Percentiles rank a stretch among this genome's conserved stretches.
These are phyloP conservation scores for Kwoniella sp. DNA, from an alignment of 768 basidiomycete genomes.

Conservation along the genomic window DNA sequence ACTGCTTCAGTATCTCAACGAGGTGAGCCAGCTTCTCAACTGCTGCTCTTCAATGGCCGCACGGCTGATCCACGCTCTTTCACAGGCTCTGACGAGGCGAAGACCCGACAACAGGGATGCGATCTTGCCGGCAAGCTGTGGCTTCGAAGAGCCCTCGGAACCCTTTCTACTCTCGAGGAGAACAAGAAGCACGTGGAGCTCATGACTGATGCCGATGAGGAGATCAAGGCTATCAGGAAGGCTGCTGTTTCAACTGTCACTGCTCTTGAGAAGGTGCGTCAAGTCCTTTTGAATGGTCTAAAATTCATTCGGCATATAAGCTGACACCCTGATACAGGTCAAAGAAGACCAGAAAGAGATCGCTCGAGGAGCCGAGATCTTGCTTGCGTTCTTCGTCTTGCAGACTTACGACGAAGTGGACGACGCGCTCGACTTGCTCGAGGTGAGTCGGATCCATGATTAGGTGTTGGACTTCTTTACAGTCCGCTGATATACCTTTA, in stretches of 20 bases:
- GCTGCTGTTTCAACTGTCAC: constrained; percentile 57
- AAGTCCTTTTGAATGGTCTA: neutral
- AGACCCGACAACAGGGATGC: constrained; percentile 58
- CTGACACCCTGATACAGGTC: constrained; percentile 21
- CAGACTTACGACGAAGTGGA: constrained; percentile 71
- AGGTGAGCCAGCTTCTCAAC: constrained; percentile 58
- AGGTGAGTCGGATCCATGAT: constrained; percentile 60
- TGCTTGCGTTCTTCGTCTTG: constrained; percentile 71
- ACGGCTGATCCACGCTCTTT: neutral
- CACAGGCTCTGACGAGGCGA: constrained; percentile 16
- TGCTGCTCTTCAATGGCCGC: neutral
- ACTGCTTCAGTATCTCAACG: constrained; percentile 62
- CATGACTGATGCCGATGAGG: constrained; percentile 63
- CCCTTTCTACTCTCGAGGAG: constrained; percentile 60
- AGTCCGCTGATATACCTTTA: neutral
- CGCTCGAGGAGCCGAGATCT: constrained; percentile 69
- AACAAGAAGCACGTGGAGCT: constrained; percentile 70
- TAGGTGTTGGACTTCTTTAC: neutral
- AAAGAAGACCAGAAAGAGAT: constrained; percentile 60
- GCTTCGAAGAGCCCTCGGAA: constrained; percentile 67
- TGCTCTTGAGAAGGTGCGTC: constrained; percentile 44
- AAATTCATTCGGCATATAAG: neutral
- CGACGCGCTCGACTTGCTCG: constrained; percentile 65
- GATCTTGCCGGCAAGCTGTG: constrained; percentile 77
- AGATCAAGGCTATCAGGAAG: constrained; percentile 60